Conservation (phyloP, 2,329 filamentous ascomycete species). For the Aurifilum marmelostoma region DNA sequence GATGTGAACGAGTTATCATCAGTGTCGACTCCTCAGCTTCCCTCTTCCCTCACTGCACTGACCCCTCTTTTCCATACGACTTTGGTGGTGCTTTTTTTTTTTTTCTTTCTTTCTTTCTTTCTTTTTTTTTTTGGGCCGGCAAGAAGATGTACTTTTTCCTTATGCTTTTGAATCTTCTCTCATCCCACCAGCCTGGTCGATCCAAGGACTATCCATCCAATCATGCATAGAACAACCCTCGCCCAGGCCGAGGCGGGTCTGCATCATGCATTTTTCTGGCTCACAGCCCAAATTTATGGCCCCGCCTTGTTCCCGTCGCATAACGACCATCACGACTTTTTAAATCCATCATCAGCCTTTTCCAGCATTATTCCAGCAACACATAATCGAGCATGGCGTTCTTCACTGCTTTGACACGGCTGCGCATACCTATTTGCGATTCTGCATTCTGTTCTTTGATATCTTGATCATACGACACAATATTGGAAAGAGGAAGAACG, state of each 20-base stretch:
- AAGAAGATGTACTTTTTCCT: too few species aligned
- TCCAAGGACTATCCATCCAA: neutral
- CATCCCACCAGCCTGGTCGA: neutral
- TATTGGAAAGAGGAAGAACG: too few species aligned
- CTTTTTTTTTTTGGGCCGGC: too few species aligned
- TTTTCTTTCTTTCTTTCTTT: too few species aligned
- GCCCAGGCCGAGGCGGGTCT: neutral
- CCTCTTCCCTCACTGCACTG: too few species aligned
- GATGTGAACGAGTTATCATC: constrained; percentile 50
- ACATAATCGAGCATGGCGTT: constrained; percentile 20
- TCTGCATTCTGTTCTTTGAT: constrained; percentile 1
- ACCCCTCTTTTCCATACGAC: too few species aligned
- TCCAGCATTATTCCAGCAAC: constrained; percentile 9
- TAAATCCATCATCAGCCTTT: neutral
- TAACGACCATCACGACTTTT: constrained; percentile 14
- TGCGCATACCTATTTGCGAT: constrained; percentile 9
- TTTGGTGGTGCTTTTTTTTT: too few species aligned
- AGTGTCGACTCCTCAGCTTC: too few species aligned
- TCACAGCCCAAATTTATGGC: too few species aligned
- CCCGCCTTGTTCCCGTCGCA: neutral
- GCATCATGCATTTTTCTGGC: neutral
- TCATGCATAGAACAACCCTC: neutral
- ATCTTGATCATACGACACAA: neutral
- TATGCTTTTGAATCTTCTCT: neutral
- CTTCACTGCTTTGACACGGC: constrained; percentile 14